These are phyloP conservation scores for Boletus barrowsii DNA, from an alignment of 768 basidiomycete species.

Conservation along the genomic window DNA sequence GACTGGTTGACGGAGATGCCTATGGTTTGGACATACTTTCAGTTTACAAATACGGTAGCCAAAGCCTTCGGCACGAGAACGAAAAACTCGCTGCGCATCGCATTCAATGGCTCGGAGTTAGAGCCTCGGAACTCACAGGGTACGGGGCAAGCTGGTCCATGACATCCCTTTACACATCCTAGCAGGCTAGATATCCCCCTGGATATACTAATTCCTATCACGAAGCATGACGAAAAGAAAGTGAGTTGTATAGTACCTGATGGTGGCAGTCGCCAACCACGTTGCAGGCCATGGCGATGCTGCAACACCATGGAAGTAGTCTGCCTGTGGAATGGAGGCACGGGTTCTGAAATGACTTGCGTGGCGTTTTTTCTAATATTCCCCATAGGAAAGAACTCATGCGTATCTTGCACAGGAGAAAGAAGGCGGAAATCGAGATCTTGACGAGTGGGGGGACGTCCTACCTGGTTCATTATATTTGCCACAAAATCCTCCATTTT, in stretches of 20 bases:
- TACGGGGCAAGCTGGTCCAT: slow-evolving; percentile 29
- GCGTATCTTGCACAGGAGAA: slow-evolving; percentile 74
- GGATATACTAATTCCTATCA: slow-evolving; percentile 66
- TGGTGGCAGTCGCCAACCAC: background rate
- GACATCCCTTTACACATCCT: background rate
- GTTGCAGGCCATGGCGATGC: slow-evolving; percentile 64
- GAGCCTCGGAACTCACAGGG: slow-evolving; percentile 63
- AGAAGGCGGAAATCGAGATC: slow-evolving; percentile 92
- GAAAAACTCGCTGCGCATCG: slow-evolving; percentile 63
- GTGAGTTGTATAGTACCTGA: slow-evolving; percentile 32
- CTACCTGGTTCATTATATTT: slow-evolving; percentile 26
- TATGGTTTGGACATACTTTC: slow-evolving; percentile 91
- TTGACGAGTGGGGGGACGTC: slow-evolving; percentile 31
- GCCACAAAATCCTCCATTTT: slow-evolving; percentile 23
- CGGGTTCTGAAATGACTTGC: slow-evolving; percentile 14
- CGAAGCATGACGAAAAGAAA: slow-evolving; percentile 72
- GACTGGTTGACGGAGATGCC: slow-evolving; percentile 86
- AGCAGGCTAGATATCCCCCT: slow-evolving; percentile 57
- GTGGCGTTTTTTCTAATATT: slow-evolving; percentile 1
- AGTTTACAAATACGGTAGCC: slow-evolving; percentile 82
- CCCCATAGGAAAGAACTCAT: slow-evolving; percentile 68
- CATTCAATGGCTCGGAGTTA: slow-evolving; percentile 79
- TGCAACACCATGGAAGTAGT: slow-evolving; percentile 37
- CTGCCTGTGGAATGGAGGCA: slow-evolving; percentile 72
- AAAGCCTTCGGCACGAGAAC: slow-evolving; percentile 65